Percentiles rank a stretch among this genome's conserved stretches.
Evolutionary conservation across 2,329 filamentous ascomycete species (phyloP).

Genomic region (Trichoderma atroviride): DNA sequence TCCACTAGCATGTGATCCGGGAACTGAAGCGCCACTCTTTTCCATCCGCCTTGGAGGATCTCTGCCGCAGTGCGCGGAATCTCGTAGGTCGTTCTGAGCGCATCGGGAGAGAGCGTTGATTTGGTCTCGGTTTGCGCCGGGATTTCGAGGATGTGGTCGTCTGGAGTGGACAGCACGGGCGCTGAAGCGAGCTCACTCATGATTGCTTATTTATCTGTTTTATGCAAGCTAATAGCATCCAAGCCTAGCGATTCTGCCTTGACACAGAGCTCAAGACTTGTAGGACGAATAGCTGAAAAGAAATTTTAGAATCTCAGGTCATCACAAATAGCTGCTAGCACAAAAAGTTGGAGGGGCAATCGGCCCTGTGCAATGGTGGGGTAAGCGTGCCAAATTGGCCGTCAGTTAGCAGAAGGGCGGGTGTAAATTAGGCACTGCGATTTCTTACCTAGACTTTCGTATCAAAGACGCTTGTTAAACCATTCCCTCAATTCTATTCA

Average conservation of each 20-base stretch:
- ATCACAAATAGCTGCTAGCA: neutral
- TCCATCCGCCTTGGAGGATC: conserved; percentile 72
- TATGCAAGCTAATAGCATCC: neutral
- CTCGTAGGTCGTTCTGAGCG: conserved; percentile 79
- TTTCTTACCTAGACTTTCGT: neutral
- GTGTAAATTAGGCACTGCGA: neutral
- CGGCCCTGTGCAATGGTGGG: conserved; percentile 38
- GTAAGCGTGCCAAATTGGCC: conserved; percentile 32
- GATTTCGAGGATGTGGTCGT: conserved; percentile 60
- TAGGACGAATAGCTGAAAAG: conserved; percentile 7
- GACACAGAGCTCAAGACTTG: neutral
- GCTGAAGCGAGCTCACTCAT: conserved; percentile 56
- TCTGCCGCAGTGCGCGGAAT: conserved; percentile 77
- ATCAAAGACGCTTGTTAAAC: no score
- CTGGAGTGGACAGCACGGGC: conserved; percentile 66
- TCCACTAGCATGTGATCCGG: conserved; percentile 90
- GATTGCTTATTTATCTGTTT: neutral
- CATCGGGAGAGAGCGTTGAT: conserved; percentile 59
- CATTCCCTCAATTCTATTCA: neutral
- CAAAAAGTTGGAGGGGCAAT: conserved; percentile 25
- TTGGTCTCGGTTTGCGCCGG: conserved; percentile 43
- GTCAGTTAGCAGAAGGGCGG: fast-evolving
- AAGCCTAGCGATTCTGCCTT: neutral
- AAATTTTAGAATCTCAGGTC: conserved; percentile 19
- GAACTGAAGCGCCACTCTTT: conserved; percentile 86